Percentiles rank a stretch among this genome's conserved stretches.
phyloP scores from a whole-genome alignment of 176 grass and related monocot genomes.

The Avena sativa region DNA sequence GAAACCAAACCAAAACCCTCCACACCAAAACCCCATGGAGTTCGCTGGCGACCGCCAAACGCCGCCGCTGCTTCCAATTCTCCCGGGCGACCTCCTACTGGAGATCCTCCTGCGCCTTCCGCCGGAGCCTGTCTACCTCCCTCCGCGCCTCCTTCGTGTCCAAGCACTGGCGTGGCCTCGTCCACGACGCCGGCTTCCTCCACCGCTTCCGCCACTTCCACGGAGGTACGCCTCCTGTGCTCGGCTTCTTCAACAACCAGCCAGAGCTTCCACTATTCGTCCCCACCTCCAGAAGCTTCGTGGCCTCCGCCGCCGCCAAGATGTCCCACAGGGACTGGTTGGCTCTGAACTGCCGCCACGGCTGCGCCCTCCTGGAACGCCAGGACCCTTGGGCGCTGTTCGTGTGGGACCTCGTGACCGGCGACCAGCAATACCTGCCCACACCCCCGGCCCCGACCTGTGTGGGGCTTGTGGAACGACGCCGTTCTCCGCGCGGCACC shows the following conservation, averaged over 20 bases:
- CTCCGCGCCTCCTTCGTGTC: background rate
- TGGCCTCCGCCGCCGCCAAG: background rate
- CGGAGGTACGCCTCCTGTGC: background rate
- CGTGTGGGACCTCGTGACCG: background rate
- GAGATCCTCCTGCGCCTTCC: background rate
- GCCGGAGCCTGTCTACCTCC: background rate
- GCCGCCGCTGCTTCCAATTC: background rate
- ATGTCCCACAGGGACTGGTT: background rate
- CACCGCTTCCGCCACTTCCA: background rate
- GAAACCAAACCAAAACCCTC: too few relatives aligned
- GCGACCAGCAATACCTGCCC: background rate
- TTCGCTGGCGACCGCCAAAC: background rate
- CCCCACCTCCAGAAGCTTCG: background rate
- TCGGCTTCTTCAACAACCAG: conserved; percentile 6
- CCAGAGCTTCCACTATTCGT: background rate
- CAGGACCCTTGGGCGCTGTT: background rate
- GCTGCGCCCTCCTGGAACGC: background rate
- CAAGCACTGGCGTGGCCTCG: background rate
- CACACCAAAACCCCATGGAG: background rate
- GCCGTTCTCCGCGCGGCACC: background rate
- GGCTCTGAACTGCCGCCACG: background rate
- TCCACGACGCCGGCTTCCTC: background rate
- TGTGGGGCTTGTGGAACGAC: background rate
- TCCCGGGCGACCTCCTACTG: background rate
- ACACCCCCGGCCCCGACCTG: background rate